phyloP scores from a whole-genome alignment of 2,329 filamentous ascomycete genomes.

The Aspergillus calidoustus region DNA sequence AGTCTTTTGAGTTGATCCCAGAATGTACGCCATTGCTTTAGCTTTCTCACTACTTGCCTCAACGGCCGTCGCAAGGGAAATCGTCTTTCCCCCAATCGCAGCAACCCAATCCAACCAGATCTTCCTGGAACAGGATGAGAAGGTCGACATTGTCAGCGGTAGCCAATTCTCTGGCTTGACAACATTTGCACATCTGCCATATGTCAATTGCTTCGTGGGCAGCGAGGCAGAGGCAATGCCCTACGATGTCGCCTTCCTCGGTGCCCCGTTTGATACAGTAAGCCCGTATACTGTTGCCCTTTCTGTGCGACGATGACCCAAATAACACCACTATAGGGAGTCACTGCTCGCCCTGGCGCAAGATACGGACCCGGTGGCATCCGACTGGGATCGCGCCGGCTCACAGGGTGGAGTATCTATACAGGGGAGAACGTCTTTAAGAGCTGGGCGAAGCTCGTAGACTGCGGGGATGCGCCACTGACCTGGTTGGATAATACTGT shows the following conservation, averaged over 20 bases:
- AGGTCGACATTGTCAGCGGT: conserved; percentile 48
- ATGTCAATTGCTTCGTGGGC: conserved; percentile 35
- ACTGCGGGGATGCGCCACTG: conserved; percentile 60
- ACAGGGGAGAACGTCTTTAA: conserved; percentile 53
- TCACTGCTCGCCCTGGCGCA: conserved; percentile 58
- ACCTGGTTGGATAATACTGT: conserved; percentile 60
- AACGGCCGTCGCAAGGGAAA: conserved; percentile 24
- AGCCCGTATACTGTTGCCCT: not conserved
- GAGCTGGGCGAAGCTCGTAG: conserved; percentile 58
- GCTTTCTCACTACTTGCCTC: not conserved
- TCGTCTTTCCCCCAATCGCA: conserved; percentile 35
- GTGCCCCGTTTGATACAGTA: conserved; percentile 57
- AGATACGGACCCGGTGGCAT: conserved; percentile 59
- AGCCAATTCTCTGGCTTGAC: conserved; percentile 47
- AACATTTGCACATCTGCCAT: conserved; percentile 41
- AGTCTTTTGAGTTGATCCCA: not conserved
- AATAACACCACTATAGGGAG: conserved; percentile 26
- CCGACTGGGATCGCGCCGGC: conserved; percentile 54
- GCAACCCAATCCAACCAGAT: conserved; percentile 26
- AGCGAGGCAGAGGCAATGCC: conserved; percentile 22
- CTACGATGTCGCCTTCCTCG: conserved; percentile 51
- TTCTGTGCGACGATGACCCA: not conserved
- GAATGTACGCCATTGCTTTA: not conserved
- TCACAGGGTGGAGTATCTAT: conserved; percentile 55
- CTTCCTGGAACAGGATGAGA: conserved; percentile 31